phyloP scores from a whole-genome alignment of 1,284 basidiomycete genomes.

The Schizophyllum commune region DNA sequence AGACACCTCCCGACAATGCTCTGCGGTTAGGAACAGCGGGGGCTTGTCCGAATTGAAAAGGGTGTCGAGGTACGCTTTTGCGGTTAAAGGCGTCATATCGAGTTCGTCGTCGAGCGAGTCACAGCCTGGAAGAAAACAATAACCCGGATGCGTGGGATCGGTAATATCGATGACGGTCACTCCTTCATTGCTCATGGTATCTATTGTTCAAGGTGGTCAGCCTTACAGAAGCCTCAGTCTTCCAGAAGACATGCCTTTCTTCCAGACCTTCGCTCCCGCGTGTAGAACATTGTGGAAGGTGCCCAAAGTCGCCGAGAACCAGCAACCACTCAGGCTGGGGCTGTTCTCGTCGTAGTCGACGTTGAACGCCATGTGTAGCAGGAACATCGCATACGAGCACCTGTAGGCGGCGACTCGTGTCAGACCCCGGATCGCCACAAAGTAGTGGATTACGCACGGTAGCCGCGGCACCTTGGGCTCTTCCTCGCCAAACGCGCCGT shows the following conservation, averaged over 20 bases:
- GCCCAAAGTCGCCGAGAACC: slow-evolving; percentile 7
- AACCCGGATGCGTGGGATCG: slow-evolving; percentile 24
- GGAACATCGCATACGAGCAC: slow-evolving; percentile 20
- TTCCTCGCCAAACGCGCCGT: slow-evolving; percentile 11
- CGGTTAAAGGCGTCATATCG: too few relatives aligned
- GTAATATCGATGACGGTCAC: slow-evolving; percentile 35
- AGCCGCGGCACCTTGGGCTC: slow-evolving; percentile 12
- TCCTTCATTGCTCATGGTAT: slow-evolving; percentile 32
- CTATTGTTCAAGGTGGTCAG: neutral
- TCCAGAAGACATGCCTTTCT: slow-evolving; percentile 20
- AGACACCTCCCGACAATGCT: too few relatives aligned
- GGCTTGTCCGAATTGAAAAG: too few relatives aligned
- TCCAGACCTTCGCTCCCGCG: too few relatives aligned
- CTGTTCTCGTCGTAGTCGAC: slow-evolving; percentile 12
- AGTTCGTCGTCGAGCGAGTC: too few relatives aligned
- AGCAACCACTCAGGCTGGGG: slow-evolving; percentile 1
- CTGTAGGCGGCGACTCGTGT: too few relatives aligned
- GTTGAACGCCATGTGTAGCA: slow-evolving; percentile 18
- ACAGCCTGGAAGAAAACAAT: too few relatives aligned
- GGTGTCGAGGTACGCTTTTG: too few relatives aligned
- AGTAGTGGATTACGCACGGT: slow-evolving; percentile 16
- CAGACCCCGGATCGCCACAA: too few relatives aligned
- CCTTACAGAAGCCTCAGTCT: too few relatives aligned
- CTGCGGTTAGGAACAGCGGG: too few relatives aligned
- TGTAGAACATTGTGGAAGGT: too few relatives aligned